Evolutionary conservation across 2,329 filamentous ascomycete genomes (phyloP).

Genomic region (Aspergillus ochraceus): DNA sequence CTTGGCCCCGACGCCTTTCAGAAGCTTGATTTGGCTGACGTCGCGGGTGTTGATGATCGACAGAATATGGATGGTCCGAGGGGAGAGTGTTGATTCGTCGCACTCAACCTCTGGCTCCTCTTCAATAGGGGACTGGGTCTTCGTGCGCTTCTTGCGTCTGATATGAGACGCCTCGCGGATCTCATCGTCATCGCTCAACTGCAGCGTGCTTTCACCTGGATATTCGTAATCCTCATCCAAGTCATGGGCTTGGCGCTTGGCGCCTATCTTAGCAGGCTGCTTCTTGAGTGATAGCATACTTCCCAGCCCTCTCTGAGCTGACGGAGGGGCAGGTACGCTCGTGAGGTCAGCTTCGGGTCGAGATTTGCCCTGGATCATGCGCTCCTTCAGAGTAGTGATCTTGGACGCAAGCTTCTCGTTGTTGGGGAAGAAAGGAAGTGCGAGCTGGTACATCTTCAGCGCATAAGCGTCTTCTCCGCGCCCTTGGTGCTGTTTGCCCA

Average conservation of each 20-base stretch:
- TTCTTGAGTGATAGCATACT: slow-evolving; percentile 37
- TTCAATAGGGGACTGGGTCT: slow-evolving; percentile 20
- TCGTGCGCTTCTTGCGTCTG: slow-evolving; percentile 31
- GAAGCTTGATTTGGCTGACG: slow-evolving; percentile 45
- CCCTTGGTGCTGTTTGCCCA: slow-evolving; percentile 87
- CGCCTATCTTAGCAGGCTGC: slow-evolving; percentile 23
- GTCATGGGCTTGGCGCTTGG: slow-evolving; percentile 31
- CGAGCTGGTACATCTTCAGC: slow-evolving; percentile 81
- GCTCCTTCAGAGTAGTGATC: slow-evolving; percentile 55
- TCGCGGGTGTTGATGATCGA: slow-evolving; percentile 49
- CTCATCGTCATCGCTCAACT: slow-evolving; percentile 33
- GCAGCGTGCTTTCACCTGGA: slow-evolving; percentile 19
- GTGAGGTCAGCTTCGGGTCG: slow-evolving; percentile 16
- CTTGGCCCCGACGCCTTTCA: slow-evolving; percentile 49
- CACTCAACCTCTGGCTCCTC: slow-evolving; percentile 21
- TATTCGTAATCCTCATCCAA: slow-evolving; percentile 35
- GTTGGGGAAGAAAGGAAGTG: slow-evolving; percentile 79
- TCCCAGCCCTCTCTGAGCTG: slow-evolving; percentile 26
- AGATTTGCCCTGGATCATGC: slow-evolving; percentile 43
- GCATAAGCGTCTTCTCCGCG: slow-evolving; percentile 76
- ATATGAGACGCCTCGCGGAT: slow-evolving; percentile 17
- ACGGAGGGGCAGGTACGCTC: slow-evolving; percentile 15
- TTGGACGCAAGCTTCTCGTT: slow-evolving; percentile 71
- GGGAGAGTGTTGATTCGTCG: slow-evolving; percentile 31
- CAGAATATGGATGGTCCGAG: slow-evolving; percentile 45